A percentile compares a stretch with the other conserved stretches of the same genome.
Conservation (phyloP, 768 basidiomycete species). For the Psilocybe tampanensis region DNA sequence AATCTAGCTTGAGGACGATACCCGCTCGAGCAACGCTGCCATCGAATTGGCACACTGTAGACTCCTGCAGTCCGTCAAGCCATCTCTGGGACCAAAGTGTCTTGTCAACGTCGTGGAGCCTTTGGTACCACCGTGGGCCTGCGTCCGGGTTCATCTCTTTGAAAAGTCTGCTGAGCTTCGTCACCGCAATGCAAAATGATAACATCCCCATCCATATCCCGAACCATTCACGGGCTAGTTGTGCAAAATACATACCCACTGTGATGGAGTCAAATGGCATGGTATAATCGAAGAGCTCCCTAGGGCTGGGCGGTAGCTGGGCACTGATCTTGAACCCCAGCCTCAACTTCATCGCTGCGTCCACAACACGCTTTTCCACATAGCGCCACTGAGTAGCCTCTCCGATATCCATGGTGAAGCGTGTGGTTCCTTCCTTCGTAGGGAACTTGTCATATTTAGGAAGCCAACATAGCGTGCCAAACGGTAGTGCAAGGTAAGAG, state of each 20-base stretch:
- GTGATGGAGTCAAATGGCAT: not conserved
- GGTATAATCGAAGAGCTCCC: not conserved
- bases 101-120: not conserved
- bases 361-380: not conserved
- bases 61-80: slow-evolving; percentile 1
- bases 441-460: not conserved
- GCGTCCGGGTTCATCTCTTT: not conserved
- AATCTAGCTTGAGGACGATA: not conserved
- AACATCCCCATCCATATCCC: slow-evolving; percentile 15
- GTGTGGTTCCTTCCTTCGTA: not conserved
- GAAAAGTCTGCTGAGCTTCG: too few species aligned
- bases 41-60: slow-evolving; percentile 1
- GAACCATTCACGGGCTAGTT: slow-evolving; percentile 10
- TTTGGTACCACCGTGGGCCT: not conserved
- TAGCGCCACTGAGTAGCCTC: not conserved
- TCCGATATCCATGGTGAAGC: not conserved
- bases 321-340: not conserved
- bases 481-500: not conserved
- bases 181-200: slow-evolving; percentile 2
- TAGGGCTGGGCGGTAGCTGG: not conserved
- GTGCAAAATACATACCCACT: slow-evolving; percentile 30
- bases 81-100: not conserved
- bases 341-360: not conserved
- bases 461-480: not conserved
- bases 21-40: not conserved